These are phyloP conservation scores for Tuctoria greenei DNA, from an alignment of 176 grass and related monocot species.

Conservation along the genomic window DNA sequence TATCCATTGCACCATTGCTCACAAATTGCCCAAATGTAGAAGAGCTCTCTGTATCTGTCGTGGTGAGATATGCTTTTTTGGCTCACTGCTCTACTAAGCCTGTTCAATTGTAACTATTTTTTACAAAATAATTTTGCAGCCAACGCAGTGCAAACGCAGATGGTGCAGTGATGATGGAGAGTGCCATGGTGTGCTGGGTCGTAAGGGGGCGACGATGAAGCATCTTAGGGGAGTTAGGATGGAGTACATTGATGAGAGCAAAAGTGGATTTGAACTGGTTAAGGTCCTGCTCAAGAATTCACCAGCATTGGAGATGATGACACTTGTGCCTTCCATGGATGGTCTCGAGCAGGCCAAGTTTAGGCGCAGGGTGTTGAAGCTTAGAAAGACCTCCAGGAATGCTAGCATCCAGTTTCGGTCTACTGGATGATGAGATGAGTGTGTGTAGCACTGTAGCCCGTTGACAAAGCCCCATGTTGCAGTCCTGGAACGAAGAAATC, in stretches of 20 bases:
- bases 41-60: slow-evolving; percentile 49
- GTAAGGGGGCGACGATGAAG: slow-evolving; percentile 25
- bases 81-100: background rate
- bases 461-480: background rate
- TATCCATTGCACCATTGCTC: slow-evolving; percentile 46
- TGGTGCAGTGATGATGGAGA: slow-evolving; percentile 26
- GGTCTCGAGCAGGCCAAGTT: slow-evolving; percentile 59
- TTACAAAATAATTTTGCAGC: slow-evolving; percentile 32
- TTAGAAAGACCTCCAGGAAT: slow-evolving; percentile 40
- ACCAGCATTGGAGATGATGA: slow-evolving; percentile 41
- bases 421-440: slow-evolving; percentile 29
- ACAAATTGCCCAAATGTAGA: slow-evolving; percentile 39
- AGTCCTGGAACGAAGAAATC: background rate
- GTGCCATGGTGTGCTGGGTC: background rate
- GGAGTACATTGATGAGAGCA: slow-evolving; percentile 58
- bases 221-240: slow-evolving; percentile 50
- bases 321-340: slow-evolving; percentile 62
- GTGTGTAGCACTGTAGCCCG: slow-evolving; percentile 13
- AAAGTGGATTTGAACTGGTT: slow-evolving; percentile 55
- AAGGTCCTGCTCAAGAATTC: slow-evolving; percentile 56
- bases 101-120: background rate
- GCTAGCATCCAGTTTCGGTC: slow-evolving; percentile 37
- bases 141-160: slow-evolving; percentile 42
- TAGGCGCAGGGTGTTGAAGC: slow-evolving; percentile 49
- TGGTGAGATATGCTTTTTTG: slow-evolving; percentile 40